Percentiles rank a stretch among this genome's conserved stretches.
Evolutionary conservation across 2,329 filamentous ascomycete species (phyloP).

Genomic region (Falciphora oryzae): DNA sequence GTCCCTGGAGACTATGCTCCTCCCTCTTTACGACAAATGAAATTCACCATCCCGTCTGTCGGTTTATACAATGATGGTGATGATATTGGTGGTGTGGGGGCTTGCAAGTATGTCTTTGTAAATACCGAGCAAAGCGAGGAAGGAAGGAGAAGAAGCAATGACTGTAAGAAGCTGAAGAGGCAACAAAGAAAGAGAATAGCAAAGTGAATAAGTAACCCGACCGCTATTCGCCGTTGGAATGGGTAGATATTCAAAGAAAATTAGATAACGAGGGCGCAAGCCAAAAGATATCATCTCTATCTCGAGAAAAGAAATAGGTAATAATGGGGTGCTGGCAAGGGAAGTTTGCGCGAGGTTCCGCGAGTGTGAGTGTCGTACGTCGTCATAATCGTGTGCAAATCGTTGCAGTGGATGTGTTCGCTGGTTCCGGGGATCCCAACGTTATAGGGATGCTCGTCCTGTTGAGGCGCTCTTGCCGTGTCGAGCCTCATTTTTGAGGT

Average conservation of each 20-base stretch:
- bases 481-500: constrained; percentile 27
- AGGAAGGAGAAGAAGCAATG: constrained; percentile 2
- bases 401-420: not conserved
- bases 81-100: not conserved
- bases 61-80: not conserved
- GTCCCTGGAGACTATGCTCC: not conserved
- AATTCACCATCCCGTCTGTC: not conserved
- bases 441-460: constrained; percentile 6
- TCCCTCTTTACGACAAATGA: not conserved
- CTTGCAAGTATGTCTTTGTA: not conserved
- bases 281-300: constrained; percentile 2
- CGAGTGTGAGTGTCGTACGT: constrained; percentile 1
- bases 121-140: not conserved
- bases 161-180: not conserved
- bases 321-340: not conserved
- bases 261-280: not conserved
- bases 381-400: constrained; percentile 7
- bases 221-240: not conserved
- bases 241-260: not conserved
- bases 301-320: not conserved
- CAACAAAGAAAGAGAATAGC: constrained; percentile 7
- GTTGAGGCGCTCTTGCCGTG: constrained; percentile 2
- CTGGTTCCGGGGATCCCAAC: not conserved
- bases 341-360: not conserved
- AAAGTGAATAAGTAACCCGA: not conserved